Evolutionary conservation across 2,329 filamentous ascomycete species (phyloP).

Genomic region (Aspergillus jensenii): DNA sequence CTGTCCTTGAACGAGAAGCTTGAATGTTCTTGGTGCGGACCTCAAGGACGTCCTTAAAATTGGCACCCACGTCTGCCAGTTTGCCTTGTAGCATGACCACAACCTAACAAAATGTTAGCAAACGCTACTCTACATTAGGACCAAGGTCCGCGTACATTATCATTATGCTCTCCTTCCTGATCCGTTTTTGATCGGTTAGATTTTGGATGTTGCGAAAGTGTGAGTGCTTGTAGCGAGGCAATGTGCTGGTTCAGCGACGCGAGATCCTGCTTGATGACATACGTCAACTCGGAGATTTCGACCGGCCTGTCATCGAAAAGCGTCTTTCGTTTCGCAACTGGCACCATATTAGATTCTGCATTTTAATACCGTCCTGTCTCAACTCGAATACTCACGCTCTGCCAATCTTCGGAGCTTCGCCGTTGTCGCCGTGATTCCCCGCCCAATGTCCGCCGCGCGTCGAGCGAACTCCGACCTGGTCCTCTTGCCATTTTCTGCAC

Average conservation of each 20-base stretch:
- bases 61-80: slow-evolving; percentile 85
- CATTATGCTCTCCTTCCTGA: slow-evolving; percentile 95
- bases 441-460: slow-evolving; percentile 85
- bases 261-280: slow-evolving; percentile 96
- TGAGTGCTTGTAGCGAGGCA: slow-evolving; percentile 73
- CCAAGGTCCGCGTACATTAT: slow-evolving; percentile 62
- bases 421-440: slow-evolving; percentile 89
- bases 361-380: background rate
- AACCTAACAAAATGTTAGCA: slow-evolving; percentile 44
- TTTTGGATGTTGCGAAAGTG: slow-evolving; percentile 72
- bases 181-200: slow-evolving; percentile 49
- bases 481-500: slow-evolving; percentile 45
- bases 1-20: slow-evolving; percentile 84
- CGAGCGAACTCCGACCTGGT: slow-evolving; percentile 87
- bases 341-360: background rate
- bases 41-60: slow-evolving; percentile 97
- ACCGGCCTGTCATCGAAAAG: slow-evolving; percentile 96
- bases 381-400: slow-evolving; percentile 58
- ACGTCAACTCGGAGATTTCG: slow-evolving; percentile 95
- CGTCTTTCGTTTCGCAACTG: slow-evolving; percentile 92
- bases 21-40: slow-evolving; percentile 98
- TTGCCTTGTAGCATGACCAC: slow-evolving; percentile 88
- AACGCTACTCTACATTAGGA: slow-evolving; percentile 10
- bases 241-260: slow-evolving; percentile 85
- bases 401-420: slow-evolving; percentile 92